Evolutionary conservation across 1,284 basidiomycete genomes (phyloP), one percentile per base, ranked within the genome.

Genomic region (Ceratobasidium sp.): DNA sequence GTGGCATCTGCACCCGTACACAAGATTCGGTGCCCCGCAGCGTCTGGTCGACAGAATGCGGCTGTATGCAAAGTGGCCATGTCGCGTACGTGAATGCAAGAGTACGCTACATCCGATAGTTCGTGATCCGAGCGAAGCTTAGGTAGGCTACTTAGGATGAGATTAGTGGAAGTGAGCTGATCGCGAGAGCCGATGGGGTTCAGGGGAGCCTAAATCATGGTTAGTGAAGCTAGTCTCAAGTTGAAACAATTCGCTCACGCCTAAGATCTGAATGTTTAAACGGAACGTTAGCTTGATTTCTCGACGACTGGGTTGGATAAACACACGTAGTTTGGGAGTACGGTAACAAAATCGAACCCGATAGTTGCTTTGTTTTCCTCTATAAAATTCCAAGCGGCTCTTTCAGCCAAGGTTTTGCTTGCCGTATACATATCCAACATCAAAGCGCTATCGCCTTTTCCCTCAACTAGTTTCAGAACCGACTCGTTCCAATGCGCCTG

Each of bases 371-470:
- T 78, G 67, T 80, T 75, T 41, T 78, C 62, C n/a, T 79, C 74
- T 16, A 81, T 70, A 61, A 78, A 80, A 3, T 78, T 59, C 81
- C 81, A 82, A 0, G 80, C 79, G 3, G 79, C 77, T 16, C 76
- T 77, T 61, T 82, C 81, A 1, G 80, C 80, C 6, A 81, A 73
- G 1, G 79, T 79, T 73, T 82, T 82, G 59, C 78, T 79, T 11
- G 80, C 79, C n/a, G 77, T 59, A 63, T 82, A 82, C 75, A 79
- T 77, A 67, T 79, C 76, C 69, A 76, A 72, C 6, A 72, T 30
- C 72, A 71, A 71, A 0, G 79, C 77, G 2, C 77, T 72, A 5
- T 66, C 69, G 8, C 79, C 79, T 54, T 78, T 74, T 63, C 77
- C 72, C 28, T 79, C 69, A 46, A 79, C 77, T 38, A 73, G 72